phyloP scores from a whole-genome alignment of 106 monocot genomes.

The Ottelia alismoides region DNA sequence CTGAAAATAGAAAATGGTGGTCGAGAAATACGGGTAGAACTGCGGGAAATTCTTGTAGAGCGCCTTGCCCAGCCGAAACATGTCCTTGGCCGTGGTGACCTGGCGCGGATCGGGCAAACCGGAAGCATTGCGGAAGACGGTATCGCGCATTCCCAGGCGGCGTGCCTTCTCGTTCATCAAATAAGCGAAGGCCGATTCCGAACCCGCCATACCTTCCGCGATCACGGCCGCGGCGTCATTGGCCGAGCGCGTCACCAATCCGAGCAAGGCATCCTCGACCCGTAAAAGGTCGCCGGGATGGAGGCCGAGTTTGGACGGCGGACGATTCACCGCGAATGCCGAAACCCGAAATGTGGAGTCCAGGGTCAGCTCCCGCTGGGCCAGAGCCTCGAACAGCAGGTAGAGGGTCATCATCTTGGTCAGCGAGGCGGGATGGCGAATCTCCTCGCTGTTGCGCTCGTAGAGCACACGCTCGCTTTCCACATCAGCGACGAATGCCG shows the following conservation, averaged over 20 bases:
- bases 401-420: no score
- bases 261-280: not conserved
- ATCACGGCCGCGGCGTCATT: not conserved
- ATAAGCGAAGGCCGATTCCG: not conserved
- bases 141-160: not conserved
- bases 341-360: no score
- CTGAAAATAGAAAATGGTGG: not conserved
- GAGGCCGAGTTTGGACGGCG: not conserved
- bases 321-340: no score
- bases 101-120: not conserved
- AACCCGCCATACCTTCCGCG: not conserved
- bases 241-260: not conserved
- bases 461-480: no score
- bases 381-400: no score
- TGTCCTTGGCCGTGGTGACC: not conserved
- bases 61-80: not conserved
- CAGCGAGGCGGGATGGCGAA: no score
- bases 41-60: not conserved
- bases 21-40: not conserved
- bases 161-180: not conserved
- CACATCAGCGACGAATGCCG: no score
- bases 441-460: no score
- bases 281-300: not conserved
- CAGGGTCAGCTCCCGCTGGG: no score
- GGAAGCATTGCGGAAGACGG: not conserved